These are phyloP conservation scores for Cenchrus fungigraminus DNA, from an alignment of 176 grass and related monocot species.

Conservation along the genomic window DNA sequence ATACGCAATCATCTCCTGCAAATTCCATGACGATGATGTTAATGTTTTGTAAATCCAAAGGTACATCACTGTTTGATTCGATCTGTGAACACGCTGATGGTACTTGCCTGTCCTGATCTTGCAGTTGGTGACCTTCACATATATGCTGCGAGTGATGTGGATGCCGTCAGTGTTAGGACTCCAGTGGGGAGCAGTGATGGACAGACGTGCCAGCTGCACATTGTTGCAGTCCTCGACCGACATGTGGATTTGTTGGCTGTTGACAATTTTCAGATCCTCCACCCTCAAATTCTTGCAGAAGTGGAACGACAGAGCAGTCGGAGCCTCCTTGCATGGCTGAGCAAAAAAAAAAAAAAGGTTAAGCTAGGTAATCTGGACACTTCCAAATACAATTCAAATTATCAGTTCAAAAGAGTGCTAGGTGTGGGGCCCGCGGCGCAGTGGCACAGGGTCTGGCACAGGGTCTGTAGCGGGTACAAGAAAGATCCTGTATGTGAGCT, in stretches of 20 bases:
- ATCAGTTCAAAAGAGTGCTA: too few species aligned
- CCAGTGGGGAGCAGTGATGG: slow-evolving; percentile 24
- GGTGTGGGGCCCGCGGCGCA: too few species aligned
- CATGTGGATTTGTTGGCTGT: slow-evolving; percentile 62
- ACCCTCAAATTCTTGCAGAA: slow-evolving; percentile 26
- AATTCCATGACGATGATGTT: neutral
- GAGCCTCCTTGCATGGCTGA: slow-evolving; percentile 74
- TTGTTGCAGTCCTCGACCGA: slow-evolving; percentile 40
- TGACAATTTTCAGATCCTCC: slow-evolving; percentile 19
- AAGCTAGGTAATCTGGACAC: neutral
- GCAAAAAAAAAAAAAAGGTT: neutral
- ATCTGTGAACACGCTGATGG: neutral
- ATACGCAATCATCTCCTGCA: slow-evolving; percentile 48
- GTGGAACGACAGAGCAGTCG: slow-evolving; percentile 50
- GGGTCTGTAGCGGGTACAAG: too few species aligned
- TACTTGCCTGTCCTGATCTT: slow-evolving; percentile 43
- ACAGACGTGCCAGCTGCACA: neutral
- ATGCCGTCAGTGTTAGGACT: slow-evolving; percentile 61
- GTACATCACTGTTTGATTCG: neutral
- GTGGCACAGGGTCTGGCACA: too few species aligned
- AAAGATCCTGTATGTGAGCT: too few species aligned
- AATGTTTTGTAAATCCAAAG: neutral
- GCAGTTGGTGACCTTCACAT: slow-evolving; percentile 39
- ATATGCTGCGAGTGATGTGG: slow-evolving; percentile 41
- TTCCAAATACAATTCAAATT: neutral